These are phyloP conservation scores for Neoarthrinium moseri DNA, from an alignment of 2,329 filamentous ascomycete genomes.

Conservation along the genomic window DNA sequence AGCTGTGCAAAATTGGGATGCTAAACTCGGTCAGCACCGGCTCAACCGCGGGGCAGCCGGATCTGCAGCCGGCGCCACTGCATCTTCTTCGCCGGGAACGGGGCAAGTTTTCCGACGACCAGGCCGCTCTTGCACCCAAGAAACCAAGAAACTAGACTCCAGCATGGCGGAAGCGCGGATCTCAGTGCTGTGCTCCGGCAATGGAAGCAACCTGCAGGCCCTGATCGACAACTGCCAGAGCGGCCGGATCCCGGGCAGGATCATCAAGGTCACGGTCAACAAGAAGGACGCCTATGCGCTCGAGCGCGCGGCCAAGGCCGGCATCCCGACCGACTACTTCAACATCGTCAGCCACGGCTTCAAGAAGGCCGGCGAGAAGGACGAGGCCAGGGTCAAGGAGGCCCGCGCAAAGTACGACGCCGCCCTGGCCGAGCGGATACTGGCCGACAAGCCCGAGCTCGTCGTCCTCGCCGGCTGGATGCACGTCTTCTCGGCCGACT, in stretches of 20 bases:
- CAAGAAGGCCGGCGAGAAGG: conserved; percentile 55
- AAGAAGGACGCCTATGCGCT: conserved; percentile 45
- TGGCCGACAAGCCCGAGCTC: conserved; percentile 65
- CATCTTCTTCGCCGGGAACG: no score
- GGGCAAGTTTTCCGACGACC: no score
- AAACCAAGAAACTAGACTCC: not conserved
- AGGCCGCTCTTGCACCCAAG: no score
- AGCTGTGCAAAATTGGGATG: no score
- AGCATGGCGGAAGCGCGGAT: conserved; percentile 27
- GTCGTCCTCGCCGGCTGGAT: conserved; percentile 86
- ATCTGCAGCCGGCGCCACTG: no score
- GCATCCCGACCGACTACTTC: conserved; percentile 76
- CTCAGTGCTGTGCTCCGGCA: conserved; percentile 64
- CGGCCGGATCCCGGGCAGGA: conserved; percentile 39
- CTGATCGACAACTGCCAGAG: conserved; percentile 51
- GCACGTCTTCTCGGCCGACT: conserved; percentile 72
- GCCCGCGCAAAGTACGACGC: conserved; percentile 72
- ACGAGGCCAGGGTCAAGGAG: conserved; percentile 50
- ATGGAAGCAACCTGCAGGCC: conserved; percentile 72
- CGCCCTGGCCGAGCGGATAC: conserved; percentile 67
- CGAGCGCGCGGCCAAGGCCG: conserved; percentile 42
- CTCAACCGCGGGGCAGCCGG: no score
- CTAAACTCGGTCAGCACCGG: no score
- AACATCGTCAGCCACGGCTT: conserved; percentile 75
- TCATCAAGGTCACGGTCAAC: conserved; percentile 48